Evolutionary conservation across 257 asterid genomes (phyloP).

Genomic region (Eustoma russellianum): DNA sequence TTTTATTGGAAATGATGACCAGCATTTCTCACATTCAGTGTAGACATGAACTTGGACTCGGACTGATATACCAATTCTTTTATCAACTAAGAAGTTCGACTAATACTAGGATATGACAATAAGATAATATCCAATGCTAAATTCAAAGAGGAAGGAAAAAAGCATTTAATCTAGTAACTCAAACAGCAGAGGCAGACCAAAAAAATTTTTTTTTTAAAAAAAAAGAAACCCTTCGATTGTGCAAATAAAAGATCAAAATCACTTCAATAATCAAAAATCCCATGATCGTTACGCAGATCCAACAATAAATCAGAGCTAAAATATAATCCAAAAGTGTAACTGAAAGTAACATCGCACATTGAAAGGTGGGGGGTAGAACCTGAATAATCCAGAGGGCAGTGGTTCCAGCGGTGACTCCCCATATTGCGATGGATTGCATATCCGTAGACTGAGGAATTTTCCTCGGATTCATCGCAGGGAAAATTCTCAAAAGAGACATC

Average conservation of each 20-base stretch:
- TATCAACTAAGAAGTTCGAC: no score
- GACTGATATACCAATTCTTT: no score
- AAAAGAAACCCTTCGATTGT: no score
- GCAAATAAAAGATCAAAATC: not conserved
- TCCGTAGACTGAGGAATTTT: slow-evolving; percentile 36
- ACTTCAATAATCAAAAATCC: not conserved
- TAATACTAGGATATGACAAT: no score
- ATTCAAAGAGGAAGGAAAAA: no score
- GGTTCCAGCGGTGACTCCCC: slow-evolving; percentile 78
- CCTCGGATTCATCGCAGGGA: slow-evolving; percentile 39
- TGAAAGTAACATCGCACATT: not conserved
- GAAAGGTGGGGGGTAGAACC: slow-evolving; percentile 18
- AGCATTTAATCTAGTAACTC: no score
- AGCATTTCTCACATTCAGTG: no score
- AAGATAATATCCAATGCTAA: no score
- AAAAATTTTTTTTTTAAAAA: no score
- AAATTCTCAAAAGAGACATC: slow-evolving; percentile 33
- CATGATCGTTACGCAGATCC: slow-evolving; percentile 4
- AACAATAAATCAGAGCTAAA: not conserved
- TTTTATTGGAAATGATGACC: no score
- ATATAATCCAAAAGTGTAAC: not conserved
- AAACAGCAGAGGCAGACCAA: no score
- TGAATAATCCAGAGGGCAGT: slow-evolving; percentile 46
- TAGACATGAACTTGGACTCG: no score
- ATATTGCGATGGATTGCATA: slow-evolving; percentile 53